Conservation (phyloP, 1,284 basidiomycete genomes). For the Inonotus hispidus region DNA sequence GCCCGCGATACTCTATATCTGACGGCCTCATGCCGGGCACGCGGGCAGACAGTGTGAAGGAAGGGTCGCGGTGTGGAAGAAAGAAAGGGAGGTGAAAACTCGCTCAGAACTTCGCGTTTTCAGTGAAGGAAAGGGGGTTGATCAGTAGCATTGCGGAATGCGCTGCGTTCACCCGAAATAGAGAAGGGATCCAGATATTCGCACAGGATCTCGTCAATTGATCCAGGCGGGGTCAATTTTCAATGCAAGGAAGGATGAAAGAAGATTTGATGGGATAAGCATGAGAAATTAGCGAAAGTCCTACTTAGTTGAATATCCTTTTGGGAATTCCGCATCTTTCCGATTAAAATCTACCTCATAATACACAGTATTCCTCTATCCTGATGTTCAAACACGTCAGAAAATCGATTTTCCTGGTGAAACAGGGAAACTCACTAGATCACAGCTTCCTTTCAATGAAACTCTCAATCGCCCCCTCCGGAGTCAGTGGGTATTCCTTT, state of each 20-base stretch:
- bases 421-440: not conserved
- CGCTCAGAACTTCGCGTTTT: not conserved
- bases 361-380: not conserved
- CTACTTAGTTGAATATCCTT: not conserved
- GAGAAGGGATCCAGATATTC: not conserved
- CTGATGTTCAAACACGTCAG: not conserved
- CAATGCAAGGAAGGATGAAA: not conserved
- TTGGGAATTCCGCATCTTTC: not conserved
- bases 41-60: not conserved
- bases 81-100: not conserved
- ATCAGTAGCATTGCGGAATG: not conserved
- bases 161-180: not conserved
- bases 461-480: constrained; percentile 70
- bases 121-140: not conserved
- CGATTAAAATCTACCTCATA: not conserved
- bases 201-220: not conserved
- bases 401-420: not conserved
- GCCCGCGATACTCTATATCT: not conserved
- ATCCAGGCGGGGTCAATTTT: not conserved
- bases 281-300: not conserved
- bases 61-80: no score
- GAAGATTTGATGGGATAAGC: not conserved
- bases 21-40: not conserved
- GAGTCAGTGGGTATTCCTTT: constrained; percentile 71
- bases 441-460: constrained; percentile 69